Conservation (phyloP, 2,329 filamentous ascomycete genomes). For the Botryosphaeria dothidea region DNA sequence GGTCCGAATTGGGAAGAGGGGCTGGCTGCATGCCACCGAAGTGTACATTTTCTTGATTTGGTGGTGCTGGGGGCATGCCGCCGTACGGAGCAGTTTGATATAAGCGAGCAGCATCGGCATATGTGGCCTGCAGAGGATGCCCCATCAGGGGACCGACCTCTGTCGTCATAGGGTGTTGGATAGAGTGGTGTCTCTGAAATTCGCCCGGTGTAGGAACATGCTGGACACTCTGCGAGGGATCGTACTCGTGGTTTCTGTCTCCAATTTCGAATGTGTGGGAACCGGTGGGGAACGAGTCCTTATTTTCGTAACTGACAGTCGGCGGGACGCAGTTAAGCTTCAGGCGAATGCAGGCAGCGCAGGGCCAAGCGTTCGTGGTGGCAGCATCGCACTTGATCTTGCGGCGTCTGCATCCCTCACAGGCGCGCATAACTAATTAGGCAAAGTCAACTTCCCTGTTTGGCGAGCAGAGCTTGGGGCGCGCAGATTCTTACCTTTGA, state of each 20-base stretch:
- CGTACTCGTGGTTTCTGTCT: conserved; percentile 40
- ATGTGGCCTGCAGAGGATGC: conserved; percentile 24
- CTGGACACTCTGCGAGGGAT: conserved; percentile 30
- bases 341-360: conserved; percentile 86
- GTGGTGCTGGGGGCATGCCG: conserved; percentile 27
- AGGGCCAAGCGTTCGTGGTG: conserved; percentile 96
- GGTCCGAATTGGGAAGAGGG: conserved; percentile 32
- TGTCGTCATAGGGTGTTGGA: conserved; percentile 27
- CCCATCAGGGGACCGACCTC: conserved; percentile 12
- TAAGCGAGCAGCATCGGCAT: conserved; percentile 31
- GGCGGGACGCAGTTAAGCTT: conserved; percentile 94
- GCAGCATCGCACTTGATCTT: conserved; percentile 99
- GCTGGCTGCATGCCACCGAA: conserved; percentile 37
- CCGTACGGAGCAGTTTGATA: conserved; percentile 39
- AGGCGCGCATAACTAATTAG: conserved; percentile 84
- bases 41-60: conserved; percentile 34
- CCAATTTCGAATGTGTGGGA: conserved; percentile 45
- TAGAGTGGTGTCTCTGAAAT: conserved; percentile 36
- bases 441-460: conserved; percentile 19
- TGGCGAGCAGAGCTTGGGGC: conserved; percentile 18
- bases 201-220: conserved; percentile 41
- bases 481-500: conserved; percentile 69
- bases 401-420: conserved; percentile 88
- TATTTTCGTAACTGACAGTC: conserved; percentile 70
- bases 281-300: conserved; percentile 47